Base-by-base conservation (phyloP, 345 rosid species). In the Populus davidiana region DNA sequence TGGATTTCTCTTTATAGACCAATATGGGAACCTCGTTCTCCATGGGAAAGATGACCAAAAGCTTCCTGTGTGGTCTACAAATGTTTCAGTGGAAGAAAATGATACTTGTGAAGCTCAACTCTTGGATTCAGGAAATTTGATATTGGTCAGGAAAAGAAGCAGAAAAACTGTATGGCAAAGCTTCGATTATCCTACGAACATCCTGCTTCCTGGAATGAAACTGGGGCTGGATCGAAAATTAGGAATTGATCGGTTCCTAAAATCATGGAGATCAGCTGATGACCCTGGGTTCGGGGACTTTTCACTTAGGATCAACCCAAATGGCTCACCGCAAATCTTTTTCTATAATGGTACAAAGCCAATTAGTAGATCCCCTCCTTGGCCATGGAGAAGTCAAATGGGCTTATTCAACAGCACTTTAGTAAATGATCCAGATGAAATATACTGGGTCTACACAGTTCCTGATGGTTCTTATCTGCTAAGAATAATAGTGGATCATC, bases 121-220 rank as follows among this genome's bases (percentile, higher is more conserved):
- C 25, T 41, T 77, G 12, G 79, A 77, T 25, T 38, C 74, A 13
- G 79, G 79, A 27, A 70, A 77, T 68, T 18, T 77, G 9, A 59
- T 69, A 10, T 21, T 69, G 61, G 25, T 69, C 5, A 18, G 14
- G 38, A 8, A 54, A 14, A 35, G 14, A 25, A 56, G 67, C 10
- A 72, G 18, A 43, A 29, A 18, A 16, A 16, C 8, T 35, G n/a
- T 31, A 35, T 35, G 44, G 44, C n/a, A 31, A 35, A 67, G 44
- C 44, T 41, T 41, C 44, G 44, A 41, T 41, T 11, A 41, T 41
- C 44, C 44, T 41, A 9, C 44, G 10, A 41, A 41, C 44, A 41
- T 8, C 0, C 12, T 9, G 12, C 44, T 41, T 1, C 69, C 39
- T 2, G 9, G 8, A 12, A 29, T 35, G 33, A 66, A 66, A 33